Conservation (phyloP, 2,329 filamentous ascomycete genomes). For the Fusarium subglutinans region DNA sequence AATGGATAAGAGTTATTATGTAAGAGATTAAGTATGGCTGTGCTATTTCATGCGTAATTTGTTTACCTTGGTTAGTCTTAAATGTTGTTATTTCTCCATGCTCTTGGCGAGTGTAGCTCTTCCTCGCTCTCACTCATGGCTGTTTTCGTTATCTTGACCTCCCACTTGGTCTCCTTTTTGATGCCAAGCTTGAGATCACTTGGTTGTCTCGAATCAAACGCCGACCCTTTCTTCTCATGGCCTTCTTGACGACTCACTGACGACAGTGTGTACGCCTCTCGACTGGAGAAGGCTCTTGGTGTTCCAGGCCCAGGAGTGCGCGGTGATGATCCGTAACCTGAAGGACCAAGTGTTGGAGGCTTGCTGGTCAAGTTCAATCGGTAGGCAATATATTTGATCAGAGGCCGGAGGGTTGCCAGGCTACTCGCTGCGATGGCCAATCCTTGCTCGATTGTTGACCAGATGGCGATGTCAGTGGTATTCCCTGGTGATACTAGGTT, state of each 20-base stretch:
- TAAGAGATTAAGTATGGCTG: neutral
- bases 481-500: slow-evolving; percentile 34
- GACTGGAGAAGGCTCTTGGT: slow-evolving; percentile 9
- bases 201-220: neutral
- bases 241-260: slow-evolving; percentile 10
- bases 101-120: slow-evolving; percentile 13
- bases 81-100: neutral
- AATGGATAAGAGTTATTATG: neutral
- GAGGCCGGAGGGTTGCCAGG: slow-evolving; percentile 54
- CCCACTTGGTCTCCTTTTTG: slow-evolving; percentile 22
- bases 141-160: slow-evolving; percentile 16
- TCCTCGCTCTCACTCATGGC: slow-evolving; percentile 29
- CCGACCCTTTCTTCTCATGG: neutral
- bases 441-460: slow-evolving; percentile 56
- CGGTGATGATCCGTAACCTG: slow-evolving; percentile 3
- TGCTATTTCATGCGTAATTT: neutral
- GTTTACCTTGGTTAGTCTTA: neutral
- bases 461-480: slow-evolving; percentile 54
- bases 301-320: slow-evolving; percentile 26
- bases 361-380: slow-evolving; percentile 28
- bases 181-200: slow-evolving; percentile 1
- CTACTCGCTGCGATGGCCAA: slow-evolving; percentile 56
- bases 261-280: slow-evolving; percentile 21
- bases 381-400: slow-evolving; percentile 43
- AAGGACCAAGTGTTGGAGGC: slow-evolving; percentile 14